These are phyloP conservation scores for Trichosporon faecale DNA, from an alignment of 1,284 basidiomycete genomes.

Conservation along the genomic window DNA sequence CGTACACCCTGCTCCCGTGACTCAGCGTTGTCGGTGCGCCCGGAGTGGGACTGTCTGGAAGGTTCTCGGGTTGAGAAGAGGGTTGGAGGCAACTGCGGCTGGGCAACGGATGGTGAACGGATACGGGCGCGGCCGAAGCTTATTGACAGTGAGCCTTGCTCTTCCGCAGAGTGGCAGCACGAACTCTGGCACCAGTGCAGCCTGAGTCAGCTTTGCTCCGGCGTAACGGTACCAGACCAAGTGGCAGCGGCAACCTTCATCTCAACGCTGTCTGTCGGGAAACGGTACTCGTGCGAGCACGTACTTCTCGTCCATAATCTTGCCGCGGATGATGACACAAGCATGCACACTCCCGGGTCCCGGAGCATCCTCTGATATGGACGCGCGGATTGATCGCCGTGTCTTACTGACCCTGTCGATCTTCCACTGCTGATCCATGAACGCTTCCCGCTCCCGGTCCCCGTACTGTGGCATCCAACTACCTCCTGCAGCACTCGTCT, in stretches of 20 bases:
- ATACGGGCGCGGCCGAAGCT: background rate
- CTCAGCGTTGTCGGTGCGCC: no score
- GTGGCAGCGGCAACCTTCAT: no score
- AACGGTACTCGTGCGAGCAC: no score
- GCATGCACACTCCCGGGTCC: no score
- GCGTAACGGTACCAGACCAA: no score
- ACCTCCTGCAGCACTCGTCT: no score
- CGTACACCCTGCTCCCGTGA: background rate
- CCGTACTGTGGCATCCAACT: background rate
- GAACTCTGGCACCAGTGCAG: no score
- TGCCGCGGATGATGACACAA: no score
- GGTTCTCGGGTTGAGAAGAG: background rate
- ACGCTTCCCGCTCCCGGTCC: background rate
- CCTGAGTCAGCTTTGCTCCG: no score
- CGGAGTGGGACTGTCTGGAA: background rate
- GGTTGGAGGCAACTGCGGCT: background rate
- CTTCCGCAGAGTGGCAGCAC: no score
- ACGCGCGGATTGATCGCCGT: background rate
- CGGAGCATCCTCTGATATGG: background rate
- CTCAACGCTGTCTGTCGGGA: no score
- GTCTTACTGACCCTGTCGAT: background rate
- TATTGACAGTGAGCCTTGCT: background rate
- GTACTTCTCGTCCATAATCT: no score
- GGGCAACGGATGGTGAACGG: background rate
- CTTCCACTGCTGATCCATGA: background rate